A percentile compares a stretch with the other conserved stretches of the same genome.
Evolutionary conservation across 1,139 yeast genomes (phyloP).

Genomic region (Kurtzmaniella quercitrusa): DNA sequence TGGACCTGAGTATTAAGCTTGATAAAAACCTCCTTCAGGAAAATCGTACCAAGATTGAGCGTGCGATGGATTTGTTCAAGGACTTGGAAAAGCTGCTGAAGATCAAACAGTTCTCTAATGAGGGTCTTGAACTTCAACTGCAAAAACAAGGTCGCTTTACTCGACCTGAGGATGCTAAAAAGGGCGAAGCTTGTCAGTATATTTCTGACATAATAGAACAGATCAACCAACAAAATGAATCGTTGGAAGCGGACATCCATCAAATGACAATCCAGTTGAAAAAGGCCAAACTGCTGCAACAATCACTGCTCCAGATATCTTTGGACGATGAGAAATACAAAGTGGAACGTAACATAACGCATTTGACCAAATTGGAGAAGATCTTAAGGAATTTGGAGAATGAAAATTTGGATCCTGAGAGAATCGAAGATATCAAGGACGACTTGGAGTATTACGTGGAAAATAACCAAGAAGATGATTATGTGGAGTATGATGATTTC

Average conservation of each 20-base stretch:
- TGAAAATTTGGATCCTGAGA: constrained; percentile 78
- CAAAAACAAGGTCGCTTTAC: constrained; percentile 36
- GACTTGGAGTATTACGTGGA: constrained; percentile 94
- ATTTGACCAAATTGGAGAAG: constrained; percentile 71
- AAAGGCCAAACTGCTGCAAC: constrained; percentile 49
- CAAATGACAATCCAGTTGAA: constrained; percentile 40
- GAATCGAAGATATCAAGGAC: constrained; percentile 76
- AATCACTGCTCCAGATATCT: constrained; percentile 40
- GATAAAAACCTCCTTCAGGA: constrained; percentile 72
- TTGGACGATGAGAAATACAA: constrained; percentile 60
- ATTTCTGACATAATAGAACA: constrained; percentile 76
- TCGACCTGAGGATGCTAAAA: constrained; percentile 73
- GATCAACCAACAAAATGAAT: constrained; percentile 76
- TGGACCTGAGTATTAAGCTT: constrained; percentile 89
- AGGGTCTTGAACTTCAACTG: constrained; percentile 74
- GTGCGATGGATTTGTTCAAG: constrained; percentile 95
- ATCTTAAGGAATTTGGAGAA: constrained; percentile 77
- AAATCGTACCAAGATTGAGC: constrained; percentile 79
- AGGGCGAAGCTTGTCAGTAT: constrained; percentile 70
- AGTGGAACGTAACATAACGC: constrained; percentile 76
- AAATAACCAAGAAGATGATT: constrained; percentile 92
- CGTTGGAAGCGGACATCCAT: constrained; percentile 74
- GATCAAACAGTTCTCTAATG: constrained; percentile 93
- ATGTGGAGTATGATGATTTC: constrained; percentile 90
- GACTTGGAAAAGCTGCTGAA: constrained; percentile 93